Conservation (phyloP, 2,329 filamentous ascomycete genomes). For the Phialophora tarda region DNA sequence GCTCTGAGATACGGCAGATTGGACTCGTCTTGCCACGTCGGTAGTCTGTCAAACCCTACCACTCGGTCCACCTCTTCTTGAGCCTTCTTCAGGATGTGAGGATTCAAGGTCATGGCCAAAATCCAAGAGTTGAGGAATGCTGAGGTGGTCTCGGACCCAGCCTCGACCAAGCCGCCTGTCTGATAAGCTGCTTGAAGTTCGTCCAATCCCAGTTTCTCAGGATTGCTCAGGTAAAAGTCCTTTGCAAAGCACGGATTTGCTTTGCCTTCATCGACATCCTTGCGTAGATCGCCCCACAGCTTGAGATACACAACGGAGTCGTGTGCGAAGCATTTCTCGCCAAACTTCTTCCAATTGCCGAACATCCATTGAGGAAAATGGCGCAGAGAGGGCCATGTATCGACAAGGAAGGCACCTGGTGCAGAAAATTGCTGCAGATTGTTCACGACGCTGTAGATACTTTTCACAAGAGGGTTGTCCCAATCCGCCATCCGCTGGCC, state of each 20-base stretch:
- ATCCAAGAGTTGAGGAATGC: conserved; percentile 36
- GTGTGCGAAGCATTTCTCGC: conserved; percentile 30
- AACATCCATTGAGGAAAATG: conserved; percentile 49
- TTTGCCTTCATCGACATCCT: conserved; percentile 31
- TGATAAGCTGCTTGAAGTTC: conserved; percentile 32
- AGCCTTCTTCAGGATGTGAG: conserved; percentile 52
- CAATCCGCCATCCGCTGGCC: conserved; percentile 52
- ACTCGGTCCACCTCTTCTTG: conserved; percentile 59
- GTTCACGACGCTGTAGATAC: conserved; percentile 55
- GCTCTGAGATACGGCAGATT: conserved; percentile 60
- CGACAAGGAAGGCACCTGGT: conserved; percentile 51
- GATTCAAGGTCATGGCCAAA: conserved; percentile 47
- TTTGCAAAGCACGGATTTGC: conserved; percentile 33
- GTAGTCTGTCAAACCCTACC: conserved; percentile 56
- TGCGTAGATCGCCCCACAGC: conserved; percentile 31
- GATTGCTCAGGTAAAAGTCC: conserved; percentile 32
- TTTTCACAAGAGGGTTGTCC: conserved; percentile 54
- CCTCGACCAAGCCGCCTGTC: conserved; percentile 38
- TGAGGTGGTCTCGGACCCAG: conserved; percentile 40
- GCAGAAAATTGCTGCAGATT: conserved; percentile 56
- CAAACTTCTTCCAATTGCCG: conserved; percentile 32
- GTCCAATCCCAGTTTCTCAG: conserved; percentile 31
- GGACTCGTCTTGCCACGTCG: conserved; percentile 56
- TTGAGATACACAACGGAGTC: conserved; percentile 31
- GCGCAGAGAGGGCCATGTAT: conserved; percentile 53